phyloP scores from a whole-genome alignment of 2,329 filamentous ascomycete species.

The Aspergillus caelatus region DNA sequence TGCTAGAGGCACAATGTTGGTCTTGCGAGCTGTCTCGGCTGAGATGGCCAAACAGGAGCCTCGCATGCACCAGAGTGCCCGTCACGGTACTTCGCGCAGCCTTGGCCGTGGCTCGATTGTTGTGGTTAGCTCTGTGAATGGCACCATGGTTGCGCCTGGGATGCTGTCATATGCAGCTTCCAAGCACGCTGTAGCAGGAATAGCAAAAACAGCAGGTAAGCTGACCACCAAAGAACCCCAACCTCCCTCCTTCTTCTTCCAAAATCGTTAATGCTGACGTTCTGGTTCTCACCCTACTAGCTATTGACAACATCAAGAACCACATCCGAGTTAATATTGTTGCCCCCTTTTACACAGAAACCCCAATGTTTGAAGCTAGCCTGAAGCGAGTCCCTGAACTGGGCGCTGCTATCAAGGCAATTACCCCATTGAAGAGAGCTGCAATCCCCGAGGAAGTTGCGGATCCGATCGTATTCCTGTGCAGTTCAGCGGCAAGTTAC shows the following conservation, averaged over 20 bases:
- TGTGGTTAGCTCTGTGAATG: neutral
- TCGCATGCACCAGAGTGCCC: neutral
- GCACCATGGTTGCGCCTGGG: neutral
- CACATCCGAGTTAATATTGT: conserved; percentile 32
- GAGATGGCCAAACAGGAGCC: conserved; percentile 8
- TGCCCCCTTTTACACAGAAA: conserved; percentile 25
- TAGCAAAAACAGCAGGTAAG: conserved; percentile 54
- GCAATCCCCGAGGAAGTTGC: conserved; percentile 1
- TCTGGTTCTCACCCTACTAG: neutral
- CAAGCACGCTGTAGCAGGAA: conserved; percentile 59
- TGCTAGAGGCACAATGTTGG: conserved; percentile 5
- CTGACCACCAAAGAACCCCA: too few relatives aligned
- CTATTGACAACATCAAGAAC: conserved; percentile 55
- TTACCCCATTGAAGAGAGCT: conserved; percentile 7
- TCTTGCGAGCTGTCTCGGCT: conserved; percentile 4
- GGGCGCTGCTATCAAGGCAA: neutral
- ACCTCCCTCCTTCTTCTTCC: too few relatives aligned
- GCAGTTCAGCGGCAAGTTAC: neutral
- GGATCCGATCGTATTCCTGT: conserved; percentile 4
- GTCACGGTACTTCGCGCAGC: neutral
- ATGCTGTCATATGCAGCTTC: conserved; percentile 58
- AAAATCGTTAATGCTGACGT: too few relatives aligned
- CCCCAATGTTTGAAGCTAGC: conserved; percentile 4
- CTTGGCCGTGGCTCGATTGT: conserved; percentile 42
- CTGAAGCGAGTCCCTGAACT: neutral